Evolutionary conservation across 2,329 filamentous ascomycete genomes (phyloP), one percentile per base, ranked within the genome.

Genomic region (Penicillium sp.): DNA sequence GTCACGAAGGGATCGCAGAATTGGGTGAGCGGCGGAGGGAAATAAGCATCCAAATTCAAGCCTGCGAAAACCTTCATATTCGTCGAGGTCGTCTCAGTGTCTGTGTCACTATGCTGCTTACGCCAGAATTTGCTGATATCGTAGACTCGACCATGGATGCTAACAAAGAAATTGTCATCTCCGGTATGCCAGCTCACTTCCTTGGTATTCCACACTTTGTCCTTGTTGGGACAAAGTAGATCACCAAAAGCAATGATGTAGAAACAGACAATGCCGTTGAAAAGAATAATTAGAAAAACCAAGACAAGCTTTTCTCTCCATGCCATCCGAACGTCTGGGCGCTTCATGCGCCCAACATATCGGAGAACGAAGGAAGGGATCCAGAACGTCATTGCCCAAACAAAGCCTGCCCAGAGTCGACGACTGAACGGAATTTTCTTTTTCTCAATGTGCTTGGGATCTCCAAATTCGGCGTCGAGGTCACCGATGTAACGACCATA

Each of bases 281-380:
- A 76, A 13, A 99, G 67, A 29, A 90, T 72, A 65, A 99, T 98
- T 52, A 96, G 68, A 57, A 90, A 80, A 47, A 93, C 86, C 11
- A 99, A 80, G 0, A 95, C 89, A 11, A 99, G 51, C 76, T 99
- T 99, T 70, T 99, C 95, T 75, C 95, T 86, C 95, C 95, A 99
- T 0, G 95, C 95, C 86, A 97, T 90, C 26, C 95, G 90, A 9
- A 99, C 91, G 76, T 99, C 95, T 1, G 93, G 95, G 54, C 95
- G 88, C 77, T 96, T 96, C 95, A 99, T 99, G 22, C 93, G 90
- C 31, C 95, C 95, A 56, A 98, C 70, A 58, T 82, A 88, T n/a
- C 84, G 84, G 16, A 99, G 85, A 2, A 90, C 63, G 48, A 91
- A 90, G 0, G 93, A 98, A 0, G 95, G 95, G 63, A 97, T 95